Percentiles rank a stretch among this genome's conserved stretches.
Evolutionary conservation across 768 basidiomycete genomes (phyloP).

Genomic region (Mycena epipterygia): DNA sequence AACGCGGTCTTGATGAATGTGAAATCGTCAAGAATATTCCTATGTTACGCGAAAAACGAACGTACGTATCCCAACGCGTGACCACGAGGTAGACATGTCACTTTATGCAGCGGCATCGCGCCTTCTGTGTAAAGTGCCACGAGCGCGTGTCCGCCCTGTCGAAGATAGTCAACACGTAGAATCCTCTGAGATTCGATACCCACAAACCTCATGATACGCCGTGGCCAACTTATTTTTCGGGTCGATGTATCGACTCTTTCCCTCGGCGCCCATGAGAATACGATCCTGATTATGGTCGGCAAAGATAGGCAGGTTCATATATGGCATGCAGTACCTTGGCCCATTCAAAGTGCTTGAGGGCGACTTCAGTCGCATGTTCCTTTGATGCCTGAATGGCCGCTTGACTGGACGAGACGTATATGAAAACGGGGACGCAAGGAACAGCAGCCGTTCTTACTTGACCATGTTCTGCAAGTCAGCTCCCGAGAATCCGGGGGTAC

Average conservation of each 20-base stretch:
- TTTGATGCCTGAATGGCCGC: conserved; percentile 96
- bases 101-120: conserved; percentile 97
- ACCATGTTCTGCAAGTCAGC: conserved; percentile 98
- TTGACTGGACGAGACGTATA: conserved; percentile 58
- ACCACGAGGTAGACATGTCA: conserved; percentile 97
- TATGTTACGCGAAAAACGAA: conserved; percentile 36
- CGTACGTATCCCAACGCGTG: conserved; percentile 90
- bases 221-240: conserved; percentile 90
- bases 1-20: conserved; percentile 71
- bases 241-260: conserved; percentile 90
- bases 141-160: conserved; percentile 92
- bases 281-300: conserved; percentile 71
- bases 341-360: conserved; percentile 94
- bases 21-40: conserved; percentile 29
- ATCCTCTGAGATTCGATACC: not conserved
- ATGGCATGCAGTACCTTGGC: conserved; percentile 74
- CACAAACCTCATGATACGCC: conserved; percentile 92
- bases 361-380: conserved; percentile 81
- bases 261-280: conserved; percentile 97
- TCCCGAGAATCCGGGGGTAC: conserved; percentile 96
- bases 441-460: conserved; percentile 69
- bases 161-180: conserved; percentile 24
- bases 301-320: not conserved
- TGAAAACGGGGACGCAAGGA: conserved; percentile 25
- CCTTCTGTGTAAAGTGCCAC: conserved; percentile 95